Evolutionary conservation across 2,329 filamentous ascomycete genomes (phyloP), one percentile per base, ranked within the genome.

Genomic region (Fusarium chuoi): DNA sequence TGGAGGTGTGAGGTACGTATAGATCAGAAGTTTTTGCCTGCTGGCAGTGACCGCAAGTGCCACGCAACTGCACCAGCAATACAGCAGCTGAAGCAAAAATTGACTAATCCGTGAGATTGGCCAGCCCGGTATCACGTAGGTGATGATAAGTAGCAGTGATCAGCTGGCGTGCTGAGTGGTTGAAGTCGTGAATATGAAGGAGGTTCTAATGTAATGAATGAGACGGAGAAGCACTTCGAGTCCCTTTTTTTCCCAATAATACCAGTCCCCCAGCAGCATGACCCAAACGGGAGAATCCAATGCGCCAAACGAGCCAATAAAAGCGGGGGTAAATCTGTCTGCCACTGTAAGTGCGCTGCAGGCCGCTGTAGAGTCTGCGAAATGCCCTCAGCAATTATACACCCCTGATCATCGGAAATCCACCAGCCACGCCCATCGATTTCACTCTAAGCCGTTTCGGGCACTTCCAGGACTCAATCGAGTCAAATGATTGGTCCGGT

Each of bases 191-290:
- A 65, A 68, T 70, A 62, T 68, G 70, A 75, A 73, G 73, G 71
- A 74, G 65, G 61, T 70, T 70, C 65, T 55, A 68, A 68, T 62
- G 66, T 69, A 69, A 69, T 69, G 65, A 71, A 68, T 77, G 76
- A 78, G 76, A 78, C 76, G 75, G 74, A 77, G 70, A 75, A 66
- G 65, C 75, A 62, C 73, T 69, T 72, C 71, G 74, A 75, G 70
- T 74, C 76, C 76, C 74, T 78, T 78, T 78, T 78, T 78, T 77
- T 58, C 67, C 59, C 75, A 77, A 75, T 75, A 74, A 70, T 73
- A 75, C 72, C 60, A 26, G 68, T 70, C 49, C 48, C 51, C 66
- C 60, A 70, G 61, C 66, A 70, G 65, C 65, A 70, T 70, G 42
- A 56, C 66, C 66, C 55, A 66, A 70, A 71, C 45, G 55, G 66